These are phyloP conservation scores for Prunus yedoensis DNA, from an alignment of 331 rosid species.

Conservation along the genomic window DNA sequence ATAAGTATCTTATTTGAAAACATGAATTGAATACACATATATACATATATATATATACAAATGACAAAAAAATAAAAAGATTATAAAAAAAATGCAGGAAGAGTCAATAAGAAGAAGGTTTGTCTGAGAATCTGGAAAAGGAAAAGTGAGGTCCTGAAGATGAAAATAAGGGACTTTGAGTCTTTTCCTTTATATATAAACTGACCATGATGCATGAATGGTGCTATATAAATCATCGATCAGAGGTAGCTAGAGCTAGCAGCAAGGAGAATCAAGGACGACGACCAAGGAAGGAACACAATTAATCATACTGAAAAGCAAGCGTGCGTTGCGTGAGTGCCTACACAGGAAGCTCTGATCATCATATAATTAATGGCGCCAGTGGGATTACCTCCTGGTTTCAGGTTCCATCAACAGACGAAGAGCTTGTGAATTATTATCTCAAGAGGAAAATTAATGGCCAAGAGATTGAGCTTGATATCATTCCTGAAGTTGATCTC, in stretches of 20 bases:
- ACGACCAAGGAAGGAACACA: too few relatives aligned
- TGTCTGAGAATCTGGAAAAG: constrained; percentile 87
- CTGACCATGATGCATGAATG: constrained; percentile 16
- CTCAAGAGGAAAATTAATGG: constrained; percentile 88
- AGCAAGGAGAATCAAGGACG: too few relatives aligned
- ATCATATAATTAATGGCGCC: constrained; percentile 52
- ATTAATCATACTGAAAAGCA: too few relatives aligned
- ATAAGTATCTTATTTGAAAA: too few relatives aligned
- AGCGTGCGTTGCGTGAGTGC: too few relatives aligned
- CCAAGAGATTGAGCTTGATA: constrained; percentile 95
- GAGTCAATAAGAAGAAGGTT: constrained; percentile 54
- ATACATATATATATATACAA: too few relatives aligned
- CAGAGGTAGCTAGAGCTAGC: not conserved
- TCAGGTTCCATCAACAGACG: constrained; percentile 95
- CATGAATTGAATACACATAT: too few relatives aligned
- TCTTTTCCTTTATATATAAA: constrained; percentile 40
- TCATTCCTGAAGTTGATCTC: constrained; percentile 98
- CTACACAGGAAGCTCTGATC: too few relatives aligned
- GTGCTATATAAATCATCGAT: not conserved
- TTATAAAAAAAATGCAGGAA: too few relatives aligned
- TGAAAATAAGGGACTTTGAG: constrained; percentile 64
- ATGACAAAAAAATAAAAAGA: too few relatives aligned
- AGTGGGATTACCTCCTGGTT: constrained; percentile 97
- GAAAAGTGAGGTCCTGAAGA: constrained; percentile 34
- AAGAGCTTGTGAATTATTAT: constrained; percentile 93